These are phyloP conservation scores for Plasmodium gaboni DNA, from an alignment of 169 alveolate genomes.

Conservation along the genomic window DNA sequence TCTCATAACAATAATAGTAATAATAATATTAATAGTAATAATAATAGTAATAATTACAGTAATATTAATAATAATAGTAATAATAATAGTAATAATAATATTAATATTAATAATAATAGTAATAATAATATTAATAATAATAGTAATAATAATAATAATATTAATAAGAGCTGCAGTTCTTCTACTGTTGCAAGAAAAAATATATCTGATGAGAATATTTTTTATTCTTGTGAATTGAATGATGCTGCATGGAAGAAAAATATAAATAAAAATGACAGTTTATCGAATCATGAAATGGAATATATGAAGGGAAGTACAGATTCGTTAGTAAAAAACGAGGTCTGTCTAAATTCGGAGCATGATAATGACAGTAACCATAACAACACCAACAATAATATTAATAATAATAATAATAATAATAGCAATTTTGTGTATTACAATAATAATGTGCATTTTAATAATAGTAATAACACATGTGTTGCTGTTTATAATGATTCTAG, in stretches of 20 bases:
- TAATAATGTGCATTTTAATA: neutral
- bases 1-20: neutral
- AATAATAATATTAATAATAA: too few species aligned
- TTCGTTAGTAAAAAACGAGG: neutral
- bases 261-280: neutral
- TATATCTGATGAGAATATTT: slow-evolving; percentile 16
- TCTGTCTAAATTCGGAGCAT: neutral
- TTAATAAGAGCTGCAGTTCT: slow-evolving; percentile 10
- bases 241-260: neutral
- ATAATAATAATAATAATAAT: neutral
- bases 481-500: neutral
- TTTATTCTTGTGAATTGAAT: slow-evolving; percentile 37
- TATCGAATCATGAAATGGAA: slow-evolving; percentile 5
- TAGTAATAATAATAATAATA: too few species aligned
- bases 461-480: neutral
- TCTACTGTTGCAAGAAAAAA: slow-evolving; percentile 5
- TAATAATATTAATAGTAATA: neutral
- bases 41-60: neutral
- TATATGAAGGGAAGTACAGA: slow-evolving; percentile 14
- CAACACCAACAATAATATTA: neutral
- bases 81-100: neutral
- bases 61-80: neutral
- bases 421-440: too few species aligned
- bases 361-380: neutral
- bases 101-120: neutral